Base-by-base conservation (phyloP, 1,139 yeast genomes). In the Kurtzmaniella quercitrusa region DNA sequence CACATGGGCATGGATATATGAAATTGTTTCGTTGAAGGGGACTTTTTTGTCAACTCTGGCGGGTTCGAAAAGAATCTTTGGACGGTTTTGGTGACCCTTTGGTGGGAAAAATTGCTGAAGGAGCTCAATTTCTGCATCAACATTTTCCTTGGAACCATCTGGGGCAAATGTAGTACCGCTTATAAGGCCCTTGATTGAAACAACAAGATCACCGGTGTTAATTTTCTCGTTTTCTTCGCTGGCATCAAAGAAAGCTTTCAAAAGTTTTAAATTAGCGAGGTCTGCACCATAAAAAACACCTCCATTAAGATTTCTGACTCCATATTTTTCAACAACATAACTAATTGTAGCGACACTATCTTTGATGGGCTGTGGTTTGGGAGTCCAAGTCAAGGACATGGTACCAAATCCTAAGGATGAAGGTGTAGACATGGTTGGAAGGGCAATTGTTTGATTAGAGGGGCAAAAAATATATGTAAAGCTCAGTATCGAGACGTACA, bases 271-370 rank as follows among this genome's bases (percentile, higher is more conserved):
- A 53, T 81, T 81, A 40, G 74, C 68, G 40, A 65, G 63, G 41
- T 71, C 63, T 0, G 70, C 60, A 21, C 94, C 94, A 56, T 89
- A 89, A 57, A 88, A 86, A 53, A 84, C 93, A 45, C 94, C 95
- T 25, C 79, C 79, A 56, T 88, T 88, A 65, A 87, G 66, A 47
- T 84, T 73, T 25, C 75, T 77, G 45, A 75, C 75, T 29, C 80
- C 81, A 37, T 70, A 66, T 29, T 74, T 70, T 11, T 57, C 47
- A n/a, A 75, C 59, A 10, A 79, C 79, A 38, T 64, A 66, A 47
- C 71, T 69, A 57, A 81, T 63, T 14, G 73, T 58, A 34, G 70
- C 71, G 46, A 79, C 61, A 1, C 82, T 71, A 44, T 71, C 65
- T 36, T 71, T 77, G 25, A 65, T 59, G 21, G 81, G 70, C 16